These are phyloP conservation scores for Limnanthes douglasii DNA, from an alignment of 345 rosid species.

Conservation along the genomic window DNA sequence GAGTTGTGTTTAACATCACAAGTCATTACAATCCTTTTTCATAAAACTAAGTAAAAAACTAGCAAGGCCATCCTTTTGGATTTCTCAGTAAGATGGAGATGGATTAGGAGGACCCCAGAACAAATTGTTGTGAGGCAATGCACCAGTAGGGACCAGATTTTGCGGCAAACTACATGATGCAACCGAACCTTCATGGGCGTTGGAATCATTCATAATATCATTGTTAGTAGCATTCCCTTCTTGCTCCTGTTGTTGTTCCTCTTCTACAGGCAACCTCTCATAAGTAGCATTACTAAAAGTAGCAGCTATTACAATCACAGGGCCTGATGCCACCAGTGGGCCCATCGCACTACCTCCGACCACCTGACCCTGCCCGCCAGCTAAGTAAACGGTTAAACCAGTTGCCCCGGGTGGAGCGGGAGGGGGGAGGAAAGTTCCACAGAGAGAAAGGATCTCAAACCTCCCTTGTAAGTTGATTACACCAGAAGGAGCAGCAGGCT, in stretches of 20 bases:
- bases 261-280: constrained; percentile 61
- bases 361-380: constrained; percentile 86
- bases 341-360: constrained; percentile 75
- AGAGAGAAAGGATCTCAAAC: constrained; percentile 76
- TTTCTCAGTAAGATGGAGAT: constrained; percentile 39
- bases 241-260: constrained; percentile 14
- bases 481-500: constrained; percentile 60
- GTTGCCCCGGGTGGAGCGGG: constrained; percentile 71
- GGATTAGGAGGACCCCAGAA: constrained; percentile 69
- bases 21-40: too few relatives aligned
- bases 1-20: too few relatives aligned
- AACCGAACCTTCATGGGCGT: constrained; percentile 31
- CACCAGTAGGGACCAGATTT: constrained; percentile 52
- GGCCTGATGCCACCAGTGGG: constrained; percentile 60
- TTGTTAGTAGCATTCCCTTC: constrained; percentile 16
- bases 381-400: constrained; percentile 56
- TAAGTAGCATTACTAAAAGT: constrained; percentile 70
- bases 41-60: too few relatives aligned
- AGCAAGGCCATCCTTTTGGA: too few relatives aligned
- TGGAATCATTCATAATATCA: constrained; percentile 7
- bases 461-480: constrained; percentile 60
- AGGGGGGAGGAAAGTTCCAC: constrained; percentile 60
- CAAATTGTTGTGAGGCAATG: constrained; percentile 55
- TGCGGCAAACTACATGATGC: constrained; percentile 54
- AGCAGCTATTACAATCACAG: constrained; percentile 77